Conservation (phyloP, 2,329 filamentous ascomycete species). For the Capronia coronata region DNA sequence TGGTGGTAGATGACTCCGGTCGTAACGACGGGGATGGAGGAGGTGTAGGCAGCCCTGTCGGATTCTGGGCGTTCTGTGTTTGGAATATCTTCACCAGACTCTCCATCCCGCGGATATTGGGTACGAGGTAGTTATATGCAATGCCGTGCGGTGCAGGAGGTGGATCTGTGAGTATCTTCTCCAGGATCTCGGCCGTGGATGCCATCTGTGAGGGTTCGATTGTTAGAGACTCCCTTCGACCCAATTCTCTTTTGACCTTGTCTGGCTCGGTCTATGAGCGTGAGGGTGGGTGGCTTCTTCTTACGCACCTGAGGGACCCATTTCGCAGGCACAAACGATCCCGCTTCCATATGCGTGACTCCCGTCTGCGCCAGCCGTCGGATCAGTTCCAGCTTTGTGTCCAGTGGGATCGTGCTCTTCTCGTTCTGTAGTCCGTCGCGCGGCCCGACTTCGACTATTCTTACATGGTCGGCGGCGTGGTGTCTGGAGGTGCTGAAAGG, state of each 20-base stretch:
- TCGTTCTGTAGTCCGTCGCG: conserved; percentile 51
- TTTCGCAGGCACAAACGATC: conserved; percentile 50
- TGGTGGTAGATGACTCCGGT: conserved; percentile 21
- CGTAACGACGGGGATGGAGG: conserved; percentile 30
- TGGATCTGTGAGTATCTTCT: conserved; percentile 46
- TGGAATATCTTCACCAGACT: conserved; percentile 52
- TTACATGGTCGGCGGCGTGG: conserved; percentile 44
- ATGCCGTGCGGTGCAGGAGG: conserved; percentile 48
- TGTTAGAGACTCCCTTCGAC: too few relatives aligned
- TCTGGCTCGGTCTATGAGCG: too few relatives aligned
- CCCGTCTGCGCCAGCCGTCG: conserved; percentile 43
- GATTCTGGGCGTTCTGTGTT: conserved; percentile 14
- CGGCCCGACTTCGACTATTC: conserved; percentile 50
- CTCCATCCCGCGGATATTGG: conserved; percentile 57
- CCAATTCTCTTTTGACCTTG: too few relatives aligned
- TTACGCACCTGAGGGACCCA: conserved; percentile 46
- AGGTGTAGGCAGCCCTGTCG: conserved; percentile 26
- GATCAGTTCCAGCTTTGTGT: conserved; percentile 47
- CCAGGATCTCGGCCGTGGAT: conserved; percentile 55
- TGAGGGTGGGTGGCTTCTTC: too few relatives aligned
- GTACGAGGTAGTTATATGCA: conserved; percentile 61
- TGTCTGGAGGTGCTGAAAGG: conserved; percentile 25
- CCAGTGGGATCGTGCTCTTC: conserved; percentile 43
- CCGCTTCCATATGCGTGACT: conserved; percentile 47
- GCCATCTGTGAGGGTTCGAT: conserved; percentile 48